These are phyloP conservation scores for Lithocarpus polystachyus DNA, from an alignment of 306 rosid species.

Conservation along the genomic window DNA sequence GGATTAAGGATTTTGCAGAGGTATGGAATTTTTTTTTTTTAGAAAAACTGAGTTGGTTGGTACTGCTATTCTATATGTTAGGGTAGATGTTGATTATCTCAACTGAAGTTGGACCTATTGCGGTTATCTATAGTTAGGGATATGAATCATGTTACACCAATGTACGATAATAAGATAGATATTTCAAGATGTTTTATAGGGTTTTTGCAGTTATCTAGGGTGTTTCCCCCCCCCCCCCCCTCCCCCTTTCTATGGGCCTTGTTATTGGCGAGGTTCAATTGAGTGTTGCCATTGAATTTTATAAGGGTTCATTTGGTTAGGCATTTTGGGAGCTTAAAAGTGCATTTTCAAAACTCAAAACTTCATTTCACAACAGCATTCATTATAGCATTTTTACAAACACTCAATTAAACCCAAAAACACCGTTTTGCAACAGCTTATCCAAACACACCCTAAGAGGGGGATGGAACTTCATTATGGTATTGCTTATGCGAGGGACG, in stretches of 20 bases:
- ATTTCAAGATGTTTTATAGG: neutral
- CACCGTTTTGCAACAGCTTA: no score
- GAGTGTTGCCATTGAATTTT: neutral
- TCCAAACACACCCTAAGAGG: neutral
- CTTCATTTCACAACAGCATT: neutral
- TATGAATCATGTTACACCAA: neutral
- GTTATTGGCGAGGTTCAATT: neutral
- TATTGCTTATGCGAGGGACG: neutral
- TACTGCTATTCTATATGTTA: neutral
- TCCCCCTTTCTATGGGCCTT: neutral
- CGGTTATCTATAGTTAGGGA: neutral
- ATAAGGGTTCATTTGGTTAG: neutral
- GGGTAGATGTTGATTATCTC: neutral
- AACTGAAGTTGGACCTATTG: neutral
- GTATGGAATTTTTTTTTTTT: neutral
- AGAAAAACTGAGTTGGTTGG: neutral
- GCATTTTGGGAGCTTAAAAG: neutral
- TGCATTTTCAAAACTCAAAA: neutral
- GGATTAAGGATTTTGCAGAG: neutral
- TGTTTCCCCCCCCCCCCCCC: rapidly evolving
- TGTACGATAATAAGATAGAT: neutral
- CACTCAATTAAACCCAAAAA: no score
- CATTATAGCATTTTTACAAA: no score
- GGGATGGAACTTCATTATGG: neutral
- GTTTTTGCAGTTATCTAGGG: neutral